Conservation (phyloP, 495 filamentous ascomycete genomes). For the Hypoxylon fuscum region DNA sequence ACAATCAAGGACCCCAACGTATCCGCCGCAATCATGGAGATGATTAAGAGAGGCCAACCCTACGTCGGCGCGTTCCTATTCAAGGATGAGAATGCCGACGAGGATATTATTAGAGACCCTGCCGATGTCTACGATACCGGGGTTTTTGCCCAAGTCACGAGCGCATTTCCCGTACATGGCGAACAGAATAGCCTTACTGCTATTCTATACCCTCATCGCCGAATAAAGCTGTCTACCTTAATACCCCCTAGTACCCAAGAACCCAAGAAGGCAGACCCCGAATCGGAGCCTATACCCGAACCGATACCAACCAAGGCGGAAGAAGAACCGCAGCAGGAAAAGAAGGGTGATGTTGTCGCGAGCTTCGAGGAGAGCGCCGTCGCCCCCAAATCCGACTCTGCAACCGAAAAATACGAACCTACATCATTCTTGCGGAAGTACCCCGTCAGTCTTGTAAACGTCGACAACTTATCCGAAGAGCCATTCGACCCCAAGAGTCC, state of each 20-base stretch:
- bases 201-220: constrained; percentile 93
- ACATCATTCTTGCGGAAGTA: constrained; percentile 92
- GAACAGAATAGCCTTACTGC: constrained; percentile 83
- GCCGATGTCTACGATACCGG: constrained; percentile 94
- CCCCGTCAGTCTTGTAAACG: constrained; percentile 89
- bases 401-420: constrained; percentile 75
- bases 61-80: constrained; percentile 97
- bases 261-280: constrained; percentile 48
- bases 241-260: constrained; percentile 67
- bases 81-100: constrained; percentile 93
- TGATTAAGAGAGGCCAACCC: constrained; percentile 97
- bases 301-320: constrained; percentile 57
- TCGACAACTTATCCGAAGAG: constrained; percentile 90
- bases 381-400: constrained; percentile 55
- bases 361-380: constrained; percentile 89
- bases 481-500: constrained; percentile 87
- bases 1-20: constrained; percentile 93
- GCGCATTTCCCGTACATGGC: constrained; percentile 86
- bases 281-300: constrained; percentile 62
- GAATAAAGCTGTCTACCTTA: constrained; percentile 87
- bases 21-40: constrained; percentile 87
- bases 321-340: constrained; percentile 64
- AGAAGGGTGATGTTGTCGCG: constrained; percentile 92
- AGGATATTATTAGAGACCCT: constrained; percentile 85
- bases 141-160: constrained; percentile 97